Evolutionary conservation across 148 eudicot species (phyloP).

Genomic region (Spergularia marina): DNA sequence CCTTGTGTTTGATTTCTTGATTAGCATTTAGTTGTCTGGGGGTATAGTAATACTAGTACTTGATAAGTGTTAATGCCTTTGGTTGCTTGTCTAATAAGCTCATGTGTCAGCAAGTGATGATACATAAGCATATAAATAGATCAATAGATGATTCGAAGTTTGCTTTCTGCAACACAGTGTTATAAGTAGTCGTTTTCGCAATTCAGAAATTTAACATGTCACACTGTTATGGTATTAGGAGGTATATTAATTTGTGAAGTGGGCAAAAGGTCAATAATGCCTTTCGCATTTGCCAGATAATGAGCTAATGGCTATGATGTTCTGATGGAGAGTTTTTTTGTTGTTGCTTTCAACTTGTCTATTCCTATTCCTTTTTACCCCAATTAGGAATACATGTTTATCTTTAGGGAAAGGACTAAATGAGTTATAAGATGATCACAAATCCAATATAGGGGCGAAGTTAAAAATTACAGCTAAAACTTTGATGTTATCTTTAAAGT

Average conservation of each 20-base stretch:
- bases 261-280: slow-evolving; percentile 13
- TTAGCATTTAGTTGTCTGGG: background rate
- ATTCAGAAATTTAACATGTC: background rate
- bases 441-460: no score
- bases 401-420: no score
- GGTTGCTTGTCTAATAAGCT: background rate
- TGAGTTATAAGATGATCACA: no score
- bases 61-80: no score
- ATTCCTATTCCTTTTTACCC: background rate
- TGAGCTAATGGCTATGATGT: background rate
- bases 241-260: slow-evolving; percentile 1
- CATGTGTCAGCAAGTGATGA: background rate
- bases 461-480: no score
- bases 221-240: background rate
- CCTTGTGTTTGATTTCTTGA: background rate
- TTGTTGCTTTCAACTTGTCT: slow-evolving; percentile 9
- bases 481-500: no score
- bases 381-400: no score
- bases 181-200: no score
- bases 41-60: no score
- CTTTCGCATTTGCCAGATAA: slow-evolving; percentile 9
- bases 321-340: background rate
- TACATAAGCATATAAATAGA: background rate
- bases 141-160: no score
- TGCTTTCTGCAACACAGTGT: no score